Evolutionary conservation across 306 rosid genomes (phyloP).

Genomic region (Amphicarpaea edgeworthii): DNA sequence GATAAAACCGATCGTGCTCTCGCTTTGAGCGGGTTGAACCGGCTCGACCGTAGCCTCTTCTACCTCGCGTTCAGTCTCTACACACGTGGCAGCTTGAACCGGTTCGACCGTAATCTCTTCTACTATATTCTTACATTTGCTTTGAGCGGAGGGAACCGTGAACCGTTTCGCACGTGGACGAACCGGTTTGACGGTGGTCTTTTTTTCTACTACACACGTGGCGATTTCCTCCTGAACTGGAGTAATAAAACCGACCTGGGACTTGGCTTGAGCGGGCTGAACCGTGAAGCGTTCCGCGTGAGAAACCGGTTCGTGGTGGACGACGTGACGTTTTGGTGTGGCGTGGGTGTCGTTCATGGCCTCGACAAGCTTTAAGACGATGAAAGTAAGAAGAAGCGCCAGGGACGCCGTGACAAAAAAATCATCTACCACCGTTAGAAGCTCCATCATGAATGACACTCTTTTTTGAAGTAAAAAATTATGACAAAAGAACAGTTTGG

Average conservation of each 20-base stretch:
- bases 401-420: constrained; percentile 59
- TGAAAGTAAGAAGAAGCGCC: constrained; percentile 62
- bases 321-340: not conserved
- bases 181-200: not conserved
- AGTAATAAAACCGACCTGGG: constrained; percentile 32
- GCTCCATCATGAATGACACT: constrained; percentile 63
- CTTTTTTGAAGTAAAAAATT: not conserved
- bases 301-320: constrained; percentile 26
- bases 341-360: constrained; percentile 46
- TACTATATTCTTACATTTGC: not conserved
- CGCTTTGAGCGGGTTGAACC: constrained; percentile 42
- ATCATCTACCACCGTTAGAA: constrained; percentile 48
- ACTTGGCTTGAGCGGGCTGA: constrained; percentile 43
- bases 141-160: not conserved
- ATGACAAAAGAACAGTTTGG: not conserved
- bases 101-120: not conserved
- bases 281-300: not conserved
- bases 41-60: constrained; percentile 10
- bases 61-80: too few species aligned
- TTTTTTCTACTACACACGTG: constrained; percentile 21
- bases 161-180: not conserved
- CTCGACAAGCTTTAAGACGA: constrained; percentile 60
- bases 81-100: too few species aligned
- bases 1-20: constrained; percentile 46
- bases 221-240: constrained; percentile 7